Conservation (phyloP, 148 eudicot species). For the Cornus suecica region DNA sequence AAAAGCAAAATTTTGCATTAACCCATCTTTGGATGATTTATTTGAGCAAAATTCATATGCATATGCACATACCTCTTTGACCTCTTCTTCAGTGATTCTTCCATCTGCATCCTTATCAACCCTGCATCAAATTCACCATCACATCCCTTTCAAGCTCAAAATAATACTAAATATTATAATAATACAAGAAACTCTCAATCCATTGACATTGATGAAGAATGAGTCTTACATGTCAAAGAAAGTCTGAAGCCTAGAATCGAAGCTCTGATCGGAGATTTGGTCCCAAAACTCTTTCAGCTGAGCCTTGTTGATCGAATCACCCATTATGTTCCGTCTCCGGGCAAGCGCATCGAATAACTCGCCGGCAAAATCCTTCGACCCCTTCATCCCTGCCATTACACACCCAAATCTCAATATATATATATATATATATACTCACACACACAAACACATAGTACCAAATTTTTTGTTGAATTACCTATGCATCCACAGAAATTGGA, state of each 20-base stretch:
- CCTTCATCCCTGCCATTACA: conserved; percentile 45
- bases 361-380: conserved; percentile 45
- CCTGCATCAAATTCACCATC: conserved; percentile 25
- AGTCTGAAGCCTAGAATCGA: conserved; percentile 54
- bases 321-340: conserved; percentile 35
- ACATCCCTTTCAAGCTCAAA: neutral
- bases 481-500: conserved; percentile 47
- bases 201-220: too few relatives aligned
- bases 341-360: conserved; percentile 51
- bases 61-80: conserved; percentile 39
- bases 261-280: conserved; percentile 50
- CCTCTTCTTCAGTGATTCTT: conserved; percentile 52
- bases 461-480: conserved; percentile 22
- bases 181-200: neutral
- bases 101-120: conserved; percentile 67
- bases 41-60: neutral
- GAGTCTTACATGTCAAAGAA: conserved; percentile 65
- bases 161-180: neutral
- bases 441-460: neutral
- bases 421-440: neutral
- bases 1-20: too few relatives aligned
- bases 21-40: too few relatives aligned
- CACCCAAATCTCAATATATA: neutral
- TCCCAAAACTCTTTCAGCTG: conserved; percentile 58
- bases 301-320: conserved; percentile 32